Percentiles rank a stretch among this genome's conserved stretches.
phyloP scores from a whole-genome alignment of 2,329 filamentous ascomycete species.

The Xylaria sp. region DNA sequence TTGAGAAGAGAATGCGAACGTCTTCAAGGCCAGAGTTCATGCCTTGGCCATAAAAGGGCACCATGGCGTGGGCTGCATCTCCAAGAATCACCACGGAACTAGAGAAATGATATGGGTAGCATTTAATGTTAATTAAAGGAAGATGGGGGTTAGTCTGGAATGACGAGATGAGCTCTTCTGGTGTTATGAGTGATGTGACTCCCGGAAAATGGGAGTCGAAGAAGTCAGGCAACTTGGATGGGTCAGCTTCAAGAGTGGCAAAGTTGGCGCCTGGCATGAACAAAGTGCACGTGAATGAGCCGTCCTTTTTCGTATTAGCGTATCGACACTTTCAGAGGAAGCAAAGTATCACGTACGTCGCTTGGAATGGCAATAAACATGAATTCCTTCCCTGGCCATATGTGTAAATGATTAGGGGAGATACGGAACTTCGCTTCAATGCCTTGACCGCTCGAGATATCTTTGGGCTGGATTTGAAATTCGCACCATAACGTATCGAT shows the following conservation, averaged over 20 bases:
- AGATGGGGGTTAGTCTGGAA: slow-evolving; percentile 88
- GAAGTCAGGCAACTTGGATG: slow-evolving; percentile 71
- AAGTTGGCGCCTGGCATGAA: slow-evolving; percentile 83
- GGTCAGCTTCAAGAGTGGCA: slow-evolving; percentile 70
- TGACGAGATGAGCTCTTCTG: slow-evolving; percentile 73
- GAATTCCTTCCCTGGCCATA: slow-evolving; percentile 92
- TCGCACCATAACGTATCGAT: slow-evolving; percentile 98
- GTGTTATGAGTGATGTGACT: slow-evolving; percentile 76
- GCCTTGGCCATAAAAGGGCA: slow-evolving; percentile 97
- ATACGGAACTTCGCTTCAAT: slow-evolving; percentile 72
- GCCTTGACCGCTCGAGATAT: slow-evolving; percentile 44
- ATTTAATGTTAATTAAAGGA: slow-evolving; percentile 93
- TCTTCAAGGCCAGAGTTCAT: slow-evolving; percentile 98
- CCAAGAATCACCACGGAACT: slow-evolving; percentile 85
- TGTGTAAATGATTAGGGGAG: slow-evolving; percentile 93
- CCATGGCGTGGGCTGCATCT: slow-evolving; percentile 96
- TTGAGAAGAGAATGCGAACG: slow-evolving; percentile 85
- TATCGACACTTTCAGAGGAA: background rate
- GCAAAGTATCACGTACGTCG: slow-evolving; percentile 54
- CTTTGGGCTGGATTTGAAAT: slow-evolving; percentile 77
- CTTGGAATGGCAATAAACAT: slow-evolving; percentile 99
- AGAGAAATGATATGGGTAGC: slow-evolving; percentile 83
- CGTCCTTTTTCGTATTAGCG: slow-evolving; percentile 66
- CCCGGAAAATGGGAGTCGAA: slow-evolving; percentile 90
- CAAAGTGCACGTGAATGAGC: slow-evolving; percentile 93